These are phyloP conservation scores for Fusarium lyarnte DNA, from an alignment of 2,329 filamentous ascomycete species.

Conservation along the genomic window DNA sequence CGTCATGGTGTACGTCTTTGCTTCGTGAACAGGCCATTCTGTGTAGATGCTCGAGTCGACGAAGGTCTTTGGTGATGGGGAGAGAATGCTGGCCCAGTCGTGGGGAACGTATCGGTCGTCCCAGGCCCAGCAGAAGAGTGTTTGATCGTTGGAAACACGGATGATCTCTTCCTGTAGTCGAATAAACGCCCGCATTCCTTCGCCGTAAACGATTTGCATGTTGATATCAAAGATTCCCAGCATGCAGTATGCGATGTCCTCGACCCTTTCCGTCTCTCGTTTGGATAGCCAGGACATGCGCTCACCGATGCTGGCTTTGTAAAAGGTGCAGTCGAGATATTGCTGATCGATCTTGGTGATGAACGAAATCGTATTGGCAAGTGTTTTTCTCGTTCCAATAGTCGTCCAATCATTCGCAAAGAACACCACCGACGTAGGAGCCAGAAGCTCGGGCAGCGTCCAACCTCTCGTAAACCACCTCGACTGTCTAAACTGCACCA, in stretches of 20 bases:
- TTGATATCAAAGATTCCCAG: constrained; percentile 25
- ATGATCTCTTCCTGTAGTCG: constrained; percentile 22
- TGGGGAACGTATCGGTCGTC: constrained; percentile 13
- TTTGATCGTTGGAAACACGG: constrained; percentile 18
- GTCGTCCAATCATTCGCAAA: constrained; percentile 19
- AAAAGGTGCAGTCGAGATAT: constrained; percentile 21
- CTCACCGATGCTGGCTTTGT: constrained; percentile 15
- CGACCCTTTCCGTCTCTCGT: constrained; percentile 6
- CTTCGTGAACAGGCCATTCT: constrained; percentile 20
- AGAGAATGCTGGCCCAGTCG: constrained; percentile 15
- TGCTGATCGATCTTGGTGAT: constrained; percentile 22
- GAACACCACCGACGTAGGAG: constrained; percentile 15
- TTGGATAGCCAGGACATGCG: constrained; percentile 21
- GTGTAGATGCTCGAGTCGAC: constrained; percentile 13
- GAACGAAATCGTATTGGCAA: constrained; percentile 19
- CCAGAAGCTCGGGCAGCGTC: constrained; percentile 18
- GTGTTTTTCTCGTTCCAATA: constrained; percentile 11
- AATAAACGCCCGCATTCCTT: constrained; percentile 14
- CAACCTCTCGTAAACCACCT: constrained; percentile 21
- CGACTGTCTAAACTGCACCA: constrained; percentile 9
- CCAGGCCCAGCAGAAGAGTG: constrained; percentile 21
- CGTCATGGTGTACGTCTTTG: constrained; percentile 19
- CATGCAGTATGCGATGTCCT: constrained; percentile 23
- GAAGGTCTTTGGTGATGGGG: constrained; percentile 11
- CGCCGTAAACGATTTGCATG: constrained; percentile 23